These are phyloP conservation scores for Litsea cubeba DNA, from an alignment of 164 flowering plant species.

Conservation along the genomic window DNA sequence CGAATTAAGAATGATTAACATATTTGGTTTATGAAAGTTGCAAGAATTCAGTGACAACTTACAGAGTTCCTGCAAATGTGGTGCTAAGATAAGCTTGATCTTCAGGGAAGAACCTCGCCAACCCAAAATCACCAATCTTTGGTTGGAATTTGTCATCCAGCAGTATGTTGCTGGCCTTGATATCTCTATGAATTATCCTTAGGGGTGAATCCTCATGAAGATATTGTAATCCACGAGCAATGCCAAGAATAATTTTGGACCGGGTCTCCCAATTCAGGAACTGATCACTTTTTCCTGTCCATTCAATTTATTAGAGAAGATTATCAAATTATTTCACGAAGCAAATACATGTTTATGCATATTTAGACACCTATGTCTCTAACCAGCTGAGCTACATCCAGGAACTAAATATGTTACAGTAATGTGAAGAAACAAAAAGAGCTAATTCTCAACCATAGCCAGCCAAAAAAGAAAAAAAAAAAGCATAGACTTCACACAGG, in stretches of 20 bases:
- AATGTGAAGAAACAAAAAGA: too few species aligned
- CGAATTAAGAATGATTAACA: not conserved
- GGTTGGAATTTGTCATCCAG: slow-evolving; percentile 60
- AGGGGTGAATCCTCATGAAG: slow-evolving; percentile 64
- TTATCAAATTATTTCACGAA: not conserved
- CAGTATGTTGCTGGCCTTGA: slow-evolving; percentile 73
- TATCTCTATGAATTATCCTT: slow-evolving; percentile 64
- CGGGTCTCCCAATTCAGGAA: slow-evolving; percentile 46
- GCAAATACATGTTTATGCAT: too few species aligned
- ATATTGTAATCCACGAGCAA: slow-evolving; percentile 63
- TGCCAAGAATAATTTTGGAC: slow-evolving; percentile 49
- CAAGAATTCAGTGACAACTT: slow-evolving; percentile 14
- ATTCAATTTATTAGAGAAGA: slow-evolving; percentile 1
- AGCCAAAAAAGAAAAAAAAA: too few species aligned
- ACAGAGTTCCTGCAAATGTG: slow-evolving; percentile 72
- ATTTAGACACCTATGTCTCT: too few species aligned
- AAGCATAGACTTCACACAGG: too few species aligned
- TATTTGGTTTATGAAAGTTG: not conserved
- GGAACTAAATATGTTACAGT: too few species aligned
- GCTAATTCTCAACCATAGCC: too few species aligned
- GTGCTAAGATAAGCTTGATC: slow-evolving; percentile 67
- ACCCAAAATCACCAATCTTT: slow-evolving; percentile 62
- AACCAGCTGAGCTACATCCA: too few species aligned
- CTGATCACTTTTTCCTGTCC: slow-evolving; percentile 35
- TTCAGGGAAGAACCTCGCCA: slow-evolving; percentile 70